Percentiles rank a stretch among this genome's conserved stretches.
These are phyloP conservation scores for Naganishia onofrii DNA, from an alignment of 768 basidiomycete genomes.

Conservation along the genomic window DNA sequence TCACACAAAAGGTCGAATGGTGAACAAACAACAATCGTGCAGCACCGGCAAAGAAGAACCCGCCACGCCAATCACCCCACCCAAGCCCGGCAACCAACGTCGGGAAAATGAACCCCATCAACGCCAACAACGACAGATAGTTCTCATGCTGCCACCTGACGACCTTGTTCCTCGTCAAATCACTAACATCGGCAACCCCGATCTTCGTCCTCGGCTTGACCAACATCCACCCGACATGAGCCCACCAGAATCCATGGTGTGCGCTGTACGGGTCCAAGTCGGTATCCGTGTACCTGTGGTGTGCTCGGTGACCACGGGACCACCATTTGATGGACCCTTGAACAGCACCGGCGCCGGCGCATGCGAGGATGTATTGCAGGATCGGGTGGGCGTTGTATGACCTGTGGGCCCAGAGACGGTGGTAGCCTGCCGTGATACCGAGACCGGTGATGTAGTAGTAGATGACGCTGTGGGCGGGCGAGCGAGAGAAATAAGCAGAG, in stretches of 20 bases:
- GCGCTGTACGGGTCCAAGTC: conserved; percentile 95
- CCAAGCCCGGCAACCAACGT: conserved; percentile 71
- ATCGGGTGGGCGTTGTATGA: conserved; percentile 86
- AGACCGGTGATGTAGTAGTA: conserved; percentile 87
- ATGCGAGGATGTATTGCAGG: conserved; percentile 77
- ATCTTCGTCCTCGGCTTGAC: conserved; percentile 84
- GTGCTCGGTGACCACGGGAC: conserved; percentile 94
- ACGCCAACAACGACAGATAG: conserved; percentile 68
- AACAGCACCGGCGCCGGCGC: conserved; percentile 85
- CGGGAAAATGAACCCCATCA: conserved; percentile 71
- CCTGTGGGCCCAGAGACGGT: conserved; percentile 95
- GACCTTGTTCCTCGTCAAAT: conserved; percentile 73
- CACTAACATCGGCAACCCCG: conserved; percentile 84
- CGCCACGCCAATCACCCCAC: conserved; percentile 85
- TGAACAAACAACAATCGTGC: conserved; percentile 79
- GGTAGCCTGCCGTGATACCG: conserved; percentile 75
- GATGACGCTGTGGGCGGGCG: conserved; percentile 51
- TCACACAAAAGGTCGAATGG: conserved; percentile 95
- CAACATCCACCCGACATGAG: conserved; percentile 69
- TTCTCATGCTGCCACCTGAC: conserved; percentile 83
- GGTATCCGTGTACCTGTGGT: conserved; percentile 95
- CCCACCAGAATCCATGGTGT: conserved; percentile 79
- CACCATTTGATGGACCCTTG: conserved; percentile 99
- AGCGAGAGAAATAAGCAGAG: conserved; percentile 29
- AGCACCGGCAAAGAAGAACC: conserved; percentile 79